These are phyloP conservation scores for Stachybotrys echinatus DNA, from an alignment of 2,329 filamentous ascomycete species.

Conservation along the genomic window DNA sequence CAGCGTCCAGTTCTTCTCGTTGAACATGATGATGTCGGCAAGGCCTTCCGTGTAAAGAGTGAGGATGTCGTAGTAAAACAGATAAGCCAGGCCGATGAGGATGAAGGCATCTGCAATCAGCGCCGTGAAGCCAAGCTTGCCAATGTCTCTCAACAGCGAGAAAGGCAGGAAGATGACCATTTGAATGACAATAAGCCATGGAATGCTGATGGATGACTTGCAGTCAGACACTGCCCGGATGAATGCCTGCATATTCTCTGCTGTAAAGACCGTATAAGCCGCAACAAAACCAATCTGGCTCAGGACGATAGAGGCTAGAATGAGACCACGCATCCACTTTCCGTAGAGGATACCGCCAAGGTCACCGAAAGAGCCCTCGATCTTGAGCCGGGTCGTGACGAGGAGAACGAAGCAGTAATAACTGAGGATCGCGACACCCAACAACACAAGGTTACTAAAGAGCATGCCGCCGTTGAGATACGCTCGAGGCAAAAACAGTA, in stretches of 20 bases:
- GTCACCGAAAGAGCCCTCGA: constrained; percentile 95
- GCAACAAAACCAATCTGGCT: constrained; percentile 94
- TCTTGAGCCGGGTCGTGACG: constrained; percentile 75
- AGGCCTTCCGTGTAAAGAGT: constrained; percentile 74
- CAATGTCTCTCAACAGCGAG: constrained; percentile 91
- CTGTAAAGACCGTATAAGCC: constrained; percentile 95
- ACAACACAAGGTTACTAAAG: constrained; percentile 88
- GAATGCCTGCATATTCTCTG: constrained; percentile 92
- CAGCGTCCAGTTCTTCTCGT: constrained; percentile 86
- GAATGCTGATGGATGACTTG: constrained; percentile 77
- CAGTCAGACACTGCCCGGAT: constrained; percentile 88
- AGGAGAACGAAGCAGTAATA: constrained; percentile 98
- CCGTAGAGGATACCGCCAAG: constrained; percentile 92
- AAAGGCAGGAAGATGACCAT: constrained; percentile 93
- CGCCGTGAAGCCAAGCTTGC: constrained; percentile 92
- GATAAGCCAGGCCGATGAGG: constrained; percentile 81
- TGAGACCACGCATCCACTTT: constrained; percentile 80
- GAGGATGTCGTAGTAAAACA: constrained; percentile 91
- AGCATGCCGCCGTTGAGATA: constrained; percentile 97
- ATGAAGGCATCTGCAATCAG: constrained; percentile 94
- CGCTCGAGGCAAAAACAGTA: constrained; percentile 86
- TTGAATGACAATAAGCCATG: constrained; percentile 88
- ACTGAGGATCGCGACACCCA: constrained; percentile 78
- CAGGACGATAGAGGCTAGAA: constrained; percentile 86
- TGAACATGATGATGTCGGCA: constrained; percentile 86